phyloP scores from a whole-genome alignment of 2,329 filamentous ascomycete genomes.

The Chaetomium olivaceum region DNA sequence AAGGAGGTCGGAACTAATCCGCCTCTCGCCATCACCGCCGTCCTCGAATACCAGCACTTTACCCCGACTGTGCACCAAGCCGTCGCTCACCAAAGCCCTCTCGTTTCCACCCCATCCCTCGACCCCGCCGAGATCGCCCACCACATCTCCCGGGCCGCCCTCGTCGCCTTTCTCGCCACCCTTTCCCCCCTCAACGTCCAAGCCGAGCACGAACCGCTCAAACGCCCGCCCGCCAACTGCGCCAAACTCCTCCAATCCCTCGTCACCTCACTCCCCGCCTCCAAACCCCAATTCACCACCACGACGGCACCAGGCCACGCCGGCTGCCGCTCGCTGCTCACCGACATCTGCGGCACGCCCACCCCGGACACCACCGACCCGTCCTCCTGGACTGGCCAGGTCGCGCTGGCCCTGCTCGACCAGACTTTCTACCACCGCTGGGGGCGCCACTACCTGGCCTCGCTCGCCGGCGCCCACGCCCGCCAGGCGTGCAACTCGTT shows the following conservation, averaged over 20 bases:
- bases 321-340: conserved; percentile 48
- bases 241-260: conserved; percentile 12
- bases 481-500: conserved; percentile 62
- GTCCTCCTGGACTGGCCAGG: conserved; percentile 45
- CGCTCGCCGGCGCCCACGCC: conserved; percentile 56
- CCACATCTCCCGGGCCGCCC: conserved; percentile 51
- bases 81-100: conserved; percentile 25
- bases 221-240: conserved; percentile 12
- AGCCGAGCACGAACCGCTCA: conserved; percentile 35
- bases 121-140: conserved; percentile 46
- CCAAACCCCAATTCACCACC: conserved; percentile 29
- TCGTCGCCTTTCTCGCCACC: conserved; percentile 52
- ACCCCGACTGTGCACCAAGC: conserved; percentile 17
- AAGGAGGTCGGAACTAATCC: not conserved
- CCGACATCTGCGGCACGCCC: conserved; percentile 48
- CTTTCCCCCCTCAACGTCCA: conserved; percentile 43
- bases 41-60: conserved; percentile 41
- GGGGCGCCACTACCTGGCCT: conserved; percentile 60
- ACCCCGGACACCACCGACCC: conserved; percentile 30
- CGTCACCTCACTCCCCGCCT: conserved; percentile 41
- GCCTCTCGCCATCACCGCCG: conserved; percentile 37
- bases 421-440: conserved; percentile 48
- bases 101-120: conserved; percentile 32
- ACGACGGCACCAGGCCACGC: conserved; percentile 34
- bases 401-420: conserved; percentile 49